Evolutionary conservation across 345 rosid genomes (phyloP), one percentile per base, ranked within the genome.

Genomic region (Noccaea caerulescens): DNA sequence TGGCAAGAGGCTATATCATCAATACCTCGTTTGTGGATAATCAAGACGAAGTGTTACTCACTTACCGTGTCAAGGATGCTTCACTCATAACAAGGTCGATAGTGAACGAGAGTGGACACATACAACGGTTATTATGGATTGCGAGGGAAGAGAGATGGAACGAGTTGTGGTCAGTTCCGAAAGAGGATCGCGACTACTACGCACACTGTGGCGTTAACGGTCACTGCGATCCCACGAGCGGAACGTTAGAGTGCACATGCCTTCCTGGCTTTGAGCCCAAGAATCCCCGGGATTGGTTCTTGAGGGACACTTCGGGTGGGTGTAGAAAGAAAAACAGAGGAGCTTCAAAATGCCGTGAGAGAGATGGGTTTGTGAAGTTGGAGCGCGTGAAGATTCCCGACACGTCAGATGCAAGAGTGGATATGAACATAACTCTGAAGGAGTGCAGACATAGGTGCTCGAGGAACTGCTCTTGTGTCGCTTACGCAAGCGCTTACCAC

Each of bases 191-290:
- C 9, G 98, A 90, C 47, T 62, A 49, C 64, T 86, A 87, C 36
- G 38, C 72, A 1, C 71, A 77, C 46, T 93, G 97, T 39, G 98
- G 93, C 4, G 68, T 64, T 0, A 82, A 84, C 42, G 69, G 84
- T 63, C 69, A 74, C 1, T 86, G 92, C 53, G 80, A 85, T 58
- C 76, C 81, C 0, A 42, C 60, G 5, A 49, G 37, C 4, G 79
- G 62, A 8, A 50, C 62, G 45, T 82, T 76, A 14, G 82, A 72
- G 58, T 88, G 96, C 72, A 66, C 37, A 0, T 91, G 97, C 73
- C 58, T 88, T 4, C 92, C 92, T 0, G 96, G 94, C 7, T 89
- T 80, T 30, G 82, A 81, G 57, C 96, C 98, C 23, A 82, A 68
- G 63, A 71, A 55, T 20, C 76, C 76, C 0, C 14, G 45, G 3